These are phyloP conservation scores for Arabidopsis arenosa DNA, from an alignment of 345 rosid genomes.

Conservation along the genomic window DNA sequence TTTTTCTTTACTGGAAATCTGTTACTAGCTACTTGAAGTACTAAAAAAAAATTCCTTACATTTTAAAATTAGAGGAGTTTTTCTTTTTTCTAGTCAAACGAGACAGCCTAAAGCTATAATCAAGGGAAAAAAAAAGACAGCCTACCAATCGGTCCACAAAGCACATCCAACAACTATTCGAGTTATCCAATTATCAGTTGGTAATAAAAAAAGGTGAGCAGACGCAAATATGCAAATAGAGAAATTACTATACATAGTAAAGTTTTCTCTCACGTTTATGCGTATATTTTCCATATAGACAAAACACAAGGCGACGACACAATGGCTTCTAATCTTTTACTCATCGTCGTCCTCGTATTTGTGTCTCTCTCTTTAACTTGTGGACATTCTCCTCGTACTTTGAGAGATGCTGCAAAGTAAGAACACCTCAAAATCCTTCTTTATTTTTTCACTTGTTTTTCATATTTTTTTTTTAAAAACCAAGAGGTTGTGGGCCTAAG, in stretches of 20 bases:
- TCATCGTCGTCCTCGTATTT: conserved; percentile 26
- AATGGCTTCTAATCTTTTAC: conserved; percentile 30
- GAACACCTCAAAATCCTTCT: background rate
- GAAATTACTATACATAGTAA: background rate
- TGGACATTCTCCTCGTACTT: background rate
- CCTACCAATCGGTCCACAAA: conserved; percentile 3
- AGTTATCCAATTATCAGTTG: conserved; percentile 18
- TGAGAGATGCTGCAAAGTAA: conserved; percentile 24
- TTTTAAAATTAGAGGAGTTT: background rate
- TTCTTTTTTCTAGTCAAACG: conserved; percentile 21
- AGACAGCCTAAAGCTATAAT: conserved; percentile 2
- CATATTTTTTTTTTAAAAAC: too few relatives aligned
- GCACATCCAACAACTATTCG: background rate
- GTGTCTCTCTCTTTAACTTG: conserved; percentile 3
- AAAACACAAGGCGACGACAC: conserved; percentile 7
- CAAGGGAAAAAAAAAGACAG: background rate
- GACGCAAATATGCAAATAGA: background rate
- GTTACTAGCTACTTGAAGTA: background rate
- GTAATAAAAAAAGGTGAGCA: background rate
- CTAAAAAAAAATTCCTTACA: background rate
- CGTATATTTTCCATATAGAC: conserved; percentile 12
- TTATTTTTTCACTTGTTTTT: background rate
- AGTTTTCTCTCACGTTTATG: background rate
- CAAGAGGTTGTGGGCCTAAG: too few relatives aligned
- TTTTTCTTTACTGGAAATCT: background rate